These are phyloP conservation scores for Arabidopsis hybrid DNA, from an alignment of 441 rosid species.

Conservation along the genomic window DNA sequence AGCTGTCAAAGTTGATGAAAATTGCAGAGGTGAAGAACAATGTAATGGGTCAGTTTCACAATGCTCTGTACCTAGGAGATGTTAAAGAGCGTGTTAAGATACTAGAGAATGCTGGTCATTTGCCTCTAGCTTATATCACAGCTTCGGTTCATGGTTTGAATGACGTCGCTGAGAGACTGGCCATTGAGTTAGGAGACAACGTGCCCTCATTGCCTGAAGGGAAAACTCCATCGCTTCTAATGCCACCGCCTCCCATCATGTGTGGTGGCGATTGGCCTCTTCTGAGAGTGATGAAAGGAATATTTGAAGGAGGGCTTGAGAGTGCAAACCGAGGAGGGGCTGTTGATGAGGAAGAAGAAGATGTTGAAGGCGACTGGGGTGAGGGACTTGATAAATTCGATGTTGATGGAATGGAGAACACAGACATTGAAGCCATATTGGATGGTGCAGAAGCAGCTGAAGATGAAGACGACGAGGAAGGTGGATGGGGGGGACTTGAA, in stretches of 20 bases:
- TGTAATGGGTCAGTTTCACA: constrained; percentile 93
- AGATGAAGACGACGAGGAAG: constrained; percentile 63
- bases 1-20: constrained; percentile 82
- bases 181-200: constrained; percentile 69
- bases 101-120: constrained; percentile 76
- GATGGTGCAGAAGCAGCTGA: constrained; percentile 72
- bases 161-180: constrained; percentile 71
- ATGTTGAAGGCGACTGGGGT: constrained; percentile 77
- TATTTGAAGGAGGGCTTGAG: constrained; percentile 85
- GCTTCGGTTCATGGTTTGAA: constrained; percentile 74
- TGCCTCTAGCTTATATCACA: constrained; percentile 79
- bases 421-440: constrained; percentile 59
- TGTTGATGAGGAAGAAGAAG: constrained; percentile 74
- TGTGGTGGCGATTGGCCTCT: constrained; percentile 95
- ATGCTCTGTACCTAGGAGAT: constrained; percentile 87
- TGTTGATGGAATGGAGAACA: constrained; percentile 64
- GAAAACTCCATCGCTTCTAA: constrained; percentile 70
- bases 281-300: constrained; percentile 81
- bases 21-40: constrained; percentile 93
- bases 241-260: constrained; percentile 71
- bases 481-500: constrained; percentile 87
- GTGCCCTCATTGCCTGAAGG: constrained; percentile 71
- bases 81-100: constrained; percentile 83
- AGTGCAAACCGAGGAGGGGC: constrained; percentile 53
- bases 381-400: constrained; percentile 75